Base-by-base conservation (phyloP, 768 basidiomycete species). In the Pulveroboletus frians region DNA sequence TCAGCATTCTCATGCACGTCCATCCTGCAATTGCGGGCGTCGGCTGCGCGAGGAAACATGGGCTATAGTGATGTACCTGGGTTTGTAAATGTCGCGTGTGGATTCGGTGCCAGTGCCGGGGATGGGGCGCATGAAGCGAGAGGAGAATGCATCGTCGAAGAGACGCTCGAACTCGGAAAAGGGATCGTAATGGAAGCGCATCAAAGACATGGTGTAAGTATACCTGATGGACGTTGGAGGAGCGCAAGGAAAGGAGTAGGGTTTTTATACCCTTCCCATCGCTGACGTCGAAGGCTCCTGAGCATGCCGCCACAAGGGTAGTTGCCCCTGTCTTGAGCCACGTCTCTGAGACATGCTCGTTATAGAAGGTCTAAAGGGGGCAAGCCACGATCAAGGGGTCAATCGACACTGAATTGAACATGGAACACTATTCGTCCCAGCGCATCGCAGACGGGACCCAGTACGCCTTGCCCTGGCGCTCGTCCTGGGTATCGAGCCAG, bases 401-500 rank as follows among this genome's bases (percentile, higher is more conserved):
- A n/a, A n/a, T n/a, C n/a, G n/a, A n/a, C 21, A 21, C 21, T 21
- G 21, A 21, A 21, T 21, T 21, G 21, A 21, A 21, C 21, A 21
- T 21, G 2, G 21, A 21, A 21, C 21, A 21, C 4, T 26, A 26
- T 26, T 26, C 23, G 23, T 26, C 23, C 23, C 23, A 96, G 50
- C 78, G 77, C 78, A 95, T 88, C 3, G 85, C 86, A 11, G 88
- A 89, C 1, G 87, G 85, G 10, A 95, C 76, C 92, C 92, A 97
- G 64, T 92, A 95, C 20, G 83, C 80, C 49, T 76, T 74, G 26
- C 82, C 81, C 27, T 70, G 73, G 14, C 63, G 64, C 56, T 82
- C 80, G 46, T 88, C 90, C 67, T 96, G 92, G 21, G 90, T 85
- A 61, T 99, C 96, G 27, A 98, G 63, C 96, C 96, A 99, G 50